phyloP scores from a whole-genome alignment of 352 stramenopile genomes.

The Phytophthora citrophthora region DNA sequence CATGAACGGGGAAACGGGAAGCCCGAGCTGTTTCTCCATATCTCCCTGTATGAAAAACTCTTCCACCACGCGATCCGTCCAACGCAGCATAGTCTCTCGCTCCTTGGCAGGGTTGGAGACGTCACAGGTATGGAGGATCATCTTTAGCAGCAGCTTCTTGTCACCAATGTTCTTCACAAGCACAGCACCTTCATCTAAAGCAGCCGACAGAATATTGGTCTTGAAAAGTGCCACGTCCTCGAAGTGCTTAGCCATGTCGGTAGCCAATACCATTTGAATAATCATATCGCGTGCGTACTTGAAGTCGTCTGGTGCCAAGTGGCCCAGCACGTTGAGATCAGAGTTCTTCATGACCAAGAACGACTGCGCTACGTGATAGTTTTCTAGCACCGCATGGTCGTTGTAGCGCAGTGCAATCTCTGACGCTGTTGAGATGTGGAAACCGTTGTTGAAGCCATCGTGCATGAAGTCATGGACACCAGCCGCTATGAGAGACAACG shows the following conservation, averaged over 20 bases:
- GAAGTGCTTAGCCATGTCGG: conserved; percentile 92
- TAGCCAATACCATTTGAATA: conserved; percentile 91
- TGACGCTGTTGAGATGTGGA: conserved; percentile 87
- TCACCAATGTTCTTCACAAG: conserved; percentile 85
- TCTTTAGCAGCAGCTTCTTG: conserved; percentile 90
- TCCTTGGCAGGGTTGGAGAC: conserved; percentile 95
- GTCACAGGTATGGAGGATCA: conserved; percentile 93
- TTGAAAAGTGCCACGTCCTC: conserved; percentile 91
- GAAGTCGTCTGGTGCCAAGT: conserved; percentile 77
- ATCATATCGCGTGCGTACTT: conserved; percentile 90
- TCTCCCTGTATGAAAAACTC: conserved; percentile 98
- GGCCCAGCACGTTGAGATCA: conserved; percentile 84
- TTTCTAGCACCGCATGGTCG: conserved; percentile 89
- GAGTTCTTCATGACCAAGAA: conserved; percentile 92
- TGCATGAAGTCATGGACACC: conserved; percentile 92
- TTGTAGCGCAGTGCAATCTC: conserved; percentile 91
- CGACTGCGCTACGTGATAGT: conserved; percentile 89
- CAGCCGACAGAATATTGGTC: conserved; percentile 76
- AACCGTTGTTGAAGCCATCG: conserved; percentile 91
- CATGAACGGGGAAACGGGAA: conserved; percentile 94
- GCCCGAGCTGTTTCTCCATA: conserved; percentile 90
- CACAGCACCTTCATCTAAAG: conserved; percentile 69
- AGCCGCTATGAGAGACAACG: conserved; percentile 75
- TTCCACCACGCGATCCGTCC: conserved; percentile 93
- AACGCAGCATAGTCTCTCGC: conserved; percentile 88